Evolutionary conservation across 192 early-diverging fungal genomes (phyloP), one percentile per base, ranked within the genome.

Genomic region (Coemansia sp.): DNA sequence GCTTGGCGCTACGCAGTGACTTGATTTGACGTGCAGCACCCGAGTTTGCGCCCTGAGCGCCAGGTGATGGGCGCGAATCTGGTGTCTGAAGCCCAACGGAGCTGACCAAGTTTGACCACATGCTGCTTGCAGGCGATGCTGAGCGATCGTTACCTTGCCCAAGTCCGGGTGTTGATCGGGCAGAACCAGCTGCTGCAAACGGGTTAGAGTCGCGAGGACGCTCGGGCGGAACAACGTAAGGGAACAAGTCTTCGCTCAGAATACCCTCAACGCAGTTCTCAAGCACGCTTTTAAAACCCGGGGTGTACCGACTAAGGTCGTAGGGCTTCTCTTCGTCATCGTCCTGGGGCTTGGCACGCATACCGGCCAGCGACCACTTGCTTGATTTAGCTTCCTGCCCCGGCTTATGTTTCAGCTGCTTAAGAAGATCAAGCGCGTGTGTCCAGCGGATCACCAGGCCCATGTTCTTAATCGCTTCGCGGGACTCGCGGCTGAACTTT

Each of bases 161-260:
- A n/a, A 49, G n/a, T 13, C 67, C 51, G 12, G 61, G 55, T 0
- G 62, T 60, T 38, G 62, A 55, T 34, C 61, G 75, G 33, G 69
- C 56, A 10, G 59, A 64, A n/a, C 54, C 50, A 15, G 62, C 14
- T 22, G 34, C 55, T 7, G 55, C 52, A 47, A 60, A 50, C 39
- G 61, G 45, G 24, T 34, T 57, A 22, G 61, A 19, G 34, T 70
- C 57, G 44, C 46, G 61, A 9, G 76, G 76, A 30, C 58, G 62
- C 56, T 71, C 78, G 14, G 78, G 78, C 25, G 78, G 78, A 40
- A 71, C 69, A 9, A 75, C 78, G 43, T 80, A 80, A 22, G 78
- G 78, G 25, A 80, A 80, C 58, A 74, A 18, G 12, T 80, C 73
- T 44, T 75, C 70, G 67, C 67, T 73, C n/a, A 80, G 69, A 15